Evolutionary conservation across 371 early-diverging fungal genomes (phyloP).

Genomic region (Coemansia sp.): DNA sequence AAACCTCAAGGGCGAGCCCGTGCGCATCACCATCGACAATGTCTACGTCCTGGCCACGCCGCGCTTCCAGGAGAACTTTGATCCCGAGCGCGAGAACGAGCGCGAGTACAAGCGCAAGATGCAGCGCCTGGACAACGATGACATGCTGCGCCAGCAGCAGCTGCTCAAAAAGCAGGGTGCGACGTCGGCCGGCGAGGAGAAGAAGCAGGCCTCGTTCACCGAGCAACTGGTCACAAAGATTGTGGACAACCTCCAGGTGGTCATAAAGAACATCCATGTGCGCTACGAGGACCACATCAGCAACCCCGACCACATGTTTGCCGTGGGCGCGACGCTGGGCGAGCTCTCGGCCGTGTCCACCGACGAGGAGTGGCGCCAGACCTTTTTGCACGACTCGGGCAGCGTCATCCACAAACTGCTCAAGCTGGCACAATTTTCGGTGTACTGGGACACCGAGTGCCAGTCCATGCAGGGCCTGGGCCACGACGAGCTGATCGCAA

Average conservation of each 20-base stretch:
- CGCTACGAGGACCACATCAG: conserved; percentile 89
- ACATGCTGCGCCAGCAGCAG: conserved; percentile 54
- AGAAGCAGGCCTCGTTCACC: conserved; percentile 75
- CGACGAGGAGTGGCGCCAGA: conserved; percentile 83
- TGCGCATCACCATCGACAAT: conserved; percentile 83
- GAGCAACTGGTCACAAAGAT: conserved; percentile 88
- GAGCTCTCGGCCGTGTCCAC: conserved; percentile 93
- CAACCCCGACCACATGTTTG: conserved; percentile 76
- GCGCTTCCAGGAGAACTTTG: conserved; percentile 68
- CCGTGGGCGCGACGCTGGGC: conserved; percentile 86
- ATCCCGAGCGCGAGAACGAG: conserved; percentile 80
- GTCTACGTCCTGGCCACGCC: conserved; percentile 88
- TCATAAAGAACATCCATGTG: conserved; percentile 93
- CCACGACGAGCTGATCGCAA: conserved; percentile 31
- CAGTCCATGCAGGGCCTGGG: conserved; percentile 55
- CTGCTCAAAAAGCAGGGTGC: conserved; percentile 41
- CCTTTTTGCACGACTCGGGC: conserved; percentile 74
- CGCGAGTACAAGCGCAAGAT: conserved; percentile 79
- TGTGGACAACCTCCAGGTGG: conserved; percentile 93
- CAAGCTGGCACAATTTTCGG: conserved; percentile 73
- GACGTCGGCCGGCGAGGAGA: conserved; percentile 53
- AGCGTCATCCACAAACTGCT: conserved; percentile 85
- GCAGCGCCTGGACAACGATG: conserved; percentile 79
- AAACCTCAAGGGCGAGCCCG: conserved; percentile 92
- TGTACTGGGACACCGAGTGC: conserved; percentile 90